phyloP scores from a whole-genome alignment of 2,329 filamentous ascomycete genomes.

The Apiospora koreana region DNA sequence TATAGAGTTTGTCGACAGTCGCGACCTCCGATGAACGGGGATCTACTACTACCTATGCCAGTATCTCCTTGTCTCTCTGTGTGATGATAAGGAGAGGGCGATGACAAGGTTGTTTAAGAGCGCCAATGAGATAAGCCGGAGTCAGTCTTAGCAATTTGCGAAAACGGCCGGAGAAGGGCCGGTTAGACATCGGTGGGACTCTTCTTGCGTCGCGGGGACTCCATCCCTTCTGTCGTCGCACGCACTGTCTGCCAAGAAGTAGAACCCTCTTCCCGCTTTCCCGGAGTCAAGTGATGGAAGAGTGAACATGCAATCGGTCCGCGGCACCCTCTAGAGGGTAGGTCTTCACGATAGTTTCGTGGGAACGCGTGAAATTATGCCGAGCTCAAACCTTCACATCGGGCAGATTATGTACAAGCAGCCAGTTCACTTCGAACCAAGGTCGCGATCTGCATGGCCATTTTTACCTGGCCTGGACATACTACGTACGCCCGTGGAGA shows the following conservation, averaged over 20 bases:
- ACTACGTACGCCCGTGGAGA: constrained; percentile 5
- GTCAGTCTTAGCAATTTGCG: constrained; percentile 4
- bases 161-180: constrained; percentile 8
- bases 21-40: neutral
- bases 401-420: constrained; percentile 6
- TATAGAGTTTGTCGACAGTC: no score
- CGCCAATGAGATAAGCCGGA: constrained; percentile 9
- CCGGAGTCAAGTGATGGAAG: constrained; percentile 2
- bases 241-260: constrained; percentile 4
- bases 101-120: constrained; percentile 6
- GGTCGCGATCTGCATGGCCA: constrained; percentile 1
- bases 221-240: neutral
- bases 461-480: neutral
- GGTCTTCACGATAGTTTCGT: constrained; percentile 7
- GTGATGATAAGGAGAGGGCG: constrained; percentile 9
- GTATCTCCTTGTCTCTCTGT: neutral
- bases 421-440: neutral
- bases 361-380: constrained; percentile 8
- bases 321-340: neutral
- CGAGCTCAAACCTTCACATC: neutral
- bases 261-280: neutral
- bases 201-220: constrained; percentile 1
- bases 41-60: neutral
- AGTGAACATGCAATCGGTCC: neutral
- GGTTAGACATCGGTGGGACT: constrained; percentile 11